Percentiles rank a stretch among this genome's conserved stretches.
Conservation (phyloP, 2,329 filamentous ascomycete species). For the Thielaviopsis populi region DNA sequence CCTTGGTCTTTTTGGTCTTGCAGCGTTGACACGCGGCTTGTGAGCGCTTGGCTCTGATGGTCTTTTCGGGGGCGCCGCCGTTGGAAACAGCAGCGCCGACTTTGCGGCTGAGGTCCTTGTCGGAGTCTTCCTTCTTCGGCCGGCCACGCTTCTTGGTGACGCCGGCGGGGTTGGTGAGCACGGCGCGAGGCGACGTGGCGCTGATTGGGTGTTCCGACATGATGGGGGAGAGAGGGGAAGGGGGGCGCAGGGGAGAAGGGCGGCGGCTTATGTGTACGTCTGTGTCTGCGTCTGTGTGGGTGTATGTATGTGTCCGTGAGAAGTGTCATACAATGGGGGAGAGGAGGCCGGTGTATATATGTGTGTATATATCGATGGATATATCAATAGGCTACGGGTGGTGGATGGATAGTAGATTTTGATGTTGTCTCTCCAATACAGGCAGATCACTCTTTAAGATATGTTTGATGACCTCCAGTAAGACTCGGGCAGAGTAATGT, state of each 20-base stretch:
- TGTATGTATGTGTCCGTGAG: not conserved
- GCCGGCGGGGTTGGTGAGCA: not conserved
- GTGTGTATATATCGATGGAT: not conserved
- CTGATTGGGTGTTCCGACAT: not conserved
- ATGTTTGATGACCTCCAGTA: not conserved
- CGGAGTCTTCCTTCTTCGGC: conserved; percentile 13
- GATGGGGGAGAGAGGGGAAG: not conserved
- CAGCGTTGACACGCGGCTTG: conserved; percentile 54
- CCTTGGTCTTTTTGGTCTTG: conserved; percentile 57
- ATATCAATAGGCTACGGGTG: not conserved
- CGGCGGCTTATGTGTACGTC: not conserved
- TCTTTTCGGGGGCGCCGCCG: conserved; percentile 2
- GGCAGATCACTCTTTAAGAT: not conserved
- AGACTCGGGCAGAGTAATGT: not conserved
- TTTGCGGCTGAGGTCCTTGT: conserved; percentile 7
- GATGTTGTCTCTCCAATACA: not conserved
- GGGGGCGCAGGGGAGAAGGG: not conserved
- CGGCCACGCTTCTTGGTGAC: conserved; percentile 14
- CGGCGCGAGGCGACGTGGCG: not conserved
- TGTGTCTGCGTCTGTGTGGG: not conserved
- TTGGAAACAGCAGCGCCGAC: not conserved
- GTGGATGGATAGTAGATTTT: not conserved
- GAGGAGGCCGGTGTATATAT: not conserved
- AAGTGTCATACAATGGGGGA: not conserved
- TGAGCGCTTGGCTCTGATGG: conserved; percentile 44